Evolutionary conservation across 73 alveolate genomes (phyloP).

Genomic region (Urostyla sp.): DNA sequence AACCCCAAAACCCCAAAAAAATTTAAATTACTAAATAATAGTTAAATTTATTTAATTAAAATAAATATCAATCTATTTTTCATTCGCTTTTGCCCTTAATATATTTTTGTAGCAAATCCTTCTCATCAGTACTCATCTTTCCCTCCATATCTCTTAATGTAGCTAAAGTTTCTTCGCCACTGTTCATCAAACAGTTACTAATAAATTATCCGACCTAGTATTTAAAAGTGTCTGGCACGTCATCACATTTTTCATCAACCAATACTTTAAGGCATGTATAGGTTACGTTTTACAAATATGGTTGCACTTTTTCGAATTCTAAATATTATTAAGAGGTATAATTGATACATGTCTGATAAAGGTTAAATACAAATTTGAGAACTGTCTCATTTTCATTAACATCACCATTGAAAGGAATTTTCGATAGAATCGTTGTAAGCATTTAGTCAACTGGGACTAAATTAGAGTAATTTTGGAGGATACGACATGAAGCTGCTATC

Average conservation of each 20-base stretch:
- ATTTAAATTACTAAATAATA: no score
- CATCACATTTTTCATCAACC: conserved; percentile 57
- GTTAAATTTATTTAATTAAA: no score
- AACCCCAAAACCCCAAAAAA: background rate
- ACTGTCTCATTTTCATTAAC: conserved; percentile 66
- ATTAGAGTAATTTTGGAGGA: conserved; percentile 37
- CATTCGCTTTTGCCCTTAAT: background rate
- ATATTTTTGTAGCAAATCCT: conserved; percentile 33
- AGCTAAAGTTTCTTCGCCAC: conserved; percentile 13
- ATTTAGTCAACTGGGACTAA: conserved; percentile 34
- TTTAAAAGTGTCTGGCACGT: conserved; percentile 27
- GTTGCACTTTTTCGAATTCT: conserved; percentile 49
- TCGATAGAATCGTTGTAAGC: conserved; percentile 8
- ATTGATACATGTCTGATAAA: conserved; percentile 6
- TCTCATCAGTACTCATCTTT: conserved; percentile 54
- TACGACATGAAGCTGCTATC: conserved; percentile 65
- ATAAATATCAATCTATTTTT: background rate
- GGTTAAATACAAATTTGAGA: conserved; percentile 45
- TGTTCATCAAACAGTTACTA: conserved; percentile 16
- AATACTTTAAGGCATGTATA: conserved; percentile 55
- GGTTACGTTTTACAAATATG: conserved; percentile 55
- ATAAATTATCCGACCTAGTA: conserved; percentile 49
- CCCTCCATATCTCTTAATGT: conserved; percentile 15
- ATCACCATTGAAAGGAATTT: conserved; percentile 69
- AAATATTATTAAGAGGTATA: background rate